Evolutionary conservation across 225 moss, liverwort and hornwort species (phyloP), one percentile per base, ranked within the genome.

Genomic region (Physcomitrium patens): DNA sequence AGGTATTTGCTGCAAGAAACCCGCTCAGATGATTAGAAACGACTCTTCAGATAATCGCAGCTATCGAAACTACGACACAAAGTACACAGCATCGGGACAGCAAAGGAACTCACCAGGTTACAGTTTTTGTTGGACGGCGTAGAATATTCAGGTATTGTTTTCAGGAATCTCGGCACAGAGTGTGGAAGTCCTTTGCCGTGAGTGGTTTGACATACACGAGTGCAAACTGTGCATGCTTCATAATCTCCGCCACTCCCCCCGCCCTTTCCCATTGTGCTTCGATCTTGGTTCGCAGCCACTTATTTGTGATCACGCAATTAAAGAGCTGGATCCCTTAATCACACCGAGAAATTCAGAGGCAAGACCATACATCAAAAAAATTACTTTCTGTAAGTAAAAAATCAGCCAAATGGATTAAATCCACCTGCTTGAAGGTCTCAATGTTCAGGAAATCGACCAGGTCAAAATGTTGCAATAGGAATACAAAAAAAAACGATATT

Each of bases 1-100:
- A 43, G 87, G 84, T 20, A 82, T 22, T 79, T 74, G 79, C 87
- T 87, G 82, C 72, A 76, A 53, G 76, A 47, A 26, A 26, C 41
- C 44, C 49, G 13, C 46, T 37, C 31, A 37, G 31, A 37, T 37
- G 13, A 51, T n/a, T 13, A 48, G 23, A 0, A 17, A 44, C 22
- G 17, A 31, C 26, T 54, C 55, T 12, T 43, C 31, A 37, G 31
- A 37, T 37, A 4, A 7, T 37, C 31, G 31, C 31, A 37, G 31
- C 31, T 37, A 37, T 7, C 2, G 31, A 37, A 37, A 37, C 31
- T 4, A 37, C 31, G 31, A 37, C 2, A 71, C 31, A 37, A 1
- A 37, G 5, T 37, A 37, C 31, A 37, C 31, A 37, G 31, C 31
- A 37, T 1, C 2, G 7, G 31, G 31, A 37, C 4, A 37, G 31